Percentiles rank a stretch among this genome's conserved stretches.
Evolutionary conservation across 805 yeast genomes (phyloP).

Genomic region (Metschnikowia rubicola): DNA sequence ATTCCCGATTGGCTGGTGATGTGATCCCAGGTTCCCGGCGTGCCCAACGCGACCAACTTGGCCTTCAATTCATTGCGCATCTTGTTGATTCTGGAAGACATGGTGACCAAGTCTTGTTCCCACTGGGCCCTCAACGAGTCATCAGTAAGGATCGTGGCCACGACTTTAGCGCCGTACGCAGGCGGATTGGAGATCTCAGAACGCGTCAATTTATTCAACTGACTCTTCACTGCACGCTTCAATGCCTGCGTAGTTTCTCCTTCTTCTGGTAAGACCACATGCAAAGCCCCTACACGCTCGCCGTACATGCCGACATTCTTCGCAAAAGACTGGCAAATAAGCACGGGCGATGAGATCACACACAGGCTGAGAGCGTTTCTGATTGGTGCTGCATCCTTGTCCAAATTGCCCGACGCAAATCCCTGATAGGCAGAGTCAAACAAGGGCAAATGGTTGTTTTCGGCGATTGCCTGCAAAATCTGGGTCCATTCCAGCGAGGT

Average conservation of each 20-base stretch:
- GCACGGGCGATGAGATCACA: constrained; percentile 44
- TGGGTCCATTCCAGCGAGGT: constrained; percentile 73
- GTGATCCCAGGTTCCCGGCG: constrained; percentile 94
- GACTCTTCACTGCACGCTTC: constrained; percentile 50
- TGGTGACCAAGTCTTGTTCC: constrained; percentile 77
- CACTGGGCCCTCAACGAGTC: constrained; percentile 73
- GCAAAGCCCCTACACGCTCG: constrained; percentile 94
- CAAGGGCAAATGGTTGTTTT: constrained; percentile 67
- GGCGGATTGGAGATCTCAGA: constrained; percentile 93
- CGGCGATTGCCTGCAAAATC: constrained; percentile 60
- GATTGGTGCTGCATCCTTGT: constrained; percentile 80
- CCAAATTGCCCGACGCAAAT: constrained; percentile 85
- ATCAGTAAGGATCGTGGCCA: constrained; percentile 65
- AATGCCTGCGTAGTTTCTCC: constrained; percentile 7
- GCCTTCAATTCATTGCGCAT: constrained; percentile 73
- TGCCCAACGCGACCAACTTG: constrained; percentile 53
- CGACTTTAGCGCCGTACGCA: constrained; percentile 91
- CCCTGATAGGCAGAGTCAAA: constrained; percentile 98
- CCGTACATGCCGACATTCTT: constrained; percentile 97
- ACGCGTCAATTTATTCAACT: constrained; percentile 71
- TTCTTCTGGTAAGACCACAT: constrained; percentile 52
- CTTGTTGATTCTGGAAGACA: constrained; percentile 77
- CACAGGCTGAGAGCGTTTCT: constrained; percentile 52
- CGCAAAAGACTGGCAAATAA: constrained; percentile 93
- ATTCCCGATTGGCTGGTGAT: constrained; percentile 89